Conservation (phyloP, 345 rosid genomes). For the Eucalyptus leucophloia region DNA sequence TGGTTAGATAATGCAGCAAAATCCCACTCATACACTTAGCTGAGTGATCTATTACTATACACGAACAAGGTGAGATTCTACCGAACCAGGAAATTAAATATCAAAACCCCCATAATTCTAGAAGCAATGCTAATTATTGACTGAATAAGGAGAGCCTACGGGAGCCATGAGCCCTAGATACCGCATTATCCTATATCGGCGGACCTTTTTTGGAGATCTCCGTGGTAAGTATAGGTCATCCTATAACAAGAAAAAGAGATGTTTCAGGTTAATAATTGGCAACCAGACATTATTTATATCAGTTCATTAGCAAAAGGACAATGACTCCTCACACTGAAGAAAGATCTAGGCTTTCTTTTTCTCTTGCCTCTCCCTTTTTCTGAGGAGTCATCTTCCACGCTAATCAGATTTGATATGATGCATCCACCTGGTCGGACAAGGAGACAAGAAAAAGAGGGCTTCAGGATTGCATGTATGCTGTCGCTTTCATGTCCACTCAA, state of each 20-base stretch:
- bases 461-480: background rate
- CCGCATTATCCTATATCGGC: constrained; percentile 22
- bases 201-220: constrained; percentile 1
- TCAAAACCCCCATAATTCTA: background rate
- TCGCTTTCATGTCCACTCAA: background rate
- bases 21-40: background rate
- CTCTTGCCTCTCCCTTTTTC: constrained; percentile 5
- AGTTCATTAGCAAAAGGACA: background rate
- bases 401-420: constrained; percentile 3
- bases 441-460: background rate
- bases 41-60: background rate
- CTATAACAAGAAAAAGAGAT: background rate
- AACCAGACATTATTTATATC: background rate
- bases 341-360: constrained; percentile 5
- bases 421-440: constrained; percentile 1
- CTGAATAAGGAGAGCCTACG: constrained; percentile 10
- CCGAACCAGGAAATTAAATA: background rate
- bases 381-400: background rate
- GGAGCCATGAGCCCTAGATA: constrained; percentile 22
- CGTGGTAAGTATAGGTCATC: background rate
- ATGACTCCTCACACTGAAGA: background rate
- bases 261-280: background rate
- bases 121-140: background rate
- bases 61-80: background rate
- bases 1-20: background rate